Conservation (phyloP, 768 basidiomycete species). For the Russula sp. region DNA sequence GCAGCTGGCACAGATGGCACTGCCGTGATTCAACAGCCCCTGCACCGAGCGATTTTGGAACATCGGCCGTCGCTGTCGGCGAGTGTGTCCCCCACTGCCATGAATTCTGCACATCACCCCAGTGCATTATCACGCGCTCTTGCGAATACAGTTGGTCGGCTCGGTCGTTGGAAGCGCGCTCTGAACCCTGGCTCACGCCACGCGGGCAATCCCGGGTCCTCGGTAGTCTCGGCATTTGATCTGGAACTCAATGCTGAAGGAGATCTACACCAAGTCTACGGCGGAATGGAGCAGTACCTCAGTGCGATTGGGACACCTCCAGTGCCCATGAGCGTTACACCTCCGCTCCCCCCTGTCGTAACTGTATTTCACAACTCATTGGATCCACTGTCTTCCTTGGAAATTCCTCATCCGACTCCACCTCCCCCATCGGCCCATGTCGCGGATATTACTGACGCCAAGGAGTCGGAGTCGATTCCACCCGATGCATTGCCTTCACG, state of each 20-base stretch:
- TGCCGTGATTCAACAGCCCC: conserved; percentile 56
- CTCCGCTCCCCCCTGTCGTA: conserved; percentile 24
- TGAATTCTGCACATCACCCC: conserved; percentile 51
- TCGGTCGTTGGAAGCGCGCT: conserved; percentile 81
- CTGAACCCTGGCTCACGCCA: conserved; percentile 50
- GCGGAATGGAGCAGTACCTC: conserved; percentile 65
- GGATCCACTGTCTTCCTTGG: conserved; percentile 21
- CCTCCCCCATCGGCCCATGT: neutral
- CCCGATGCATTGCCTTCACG: conserved; percentile 2
- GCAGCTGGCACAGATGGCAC: conserved; percentile 21
- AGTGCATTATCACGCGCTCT: conserved; percentile 70
- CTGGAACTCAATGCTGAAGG: conserved; percentile 58
- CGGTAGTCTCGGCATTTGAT: conserved; percentile 67
- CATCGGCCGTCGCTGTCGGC: conserved; percentile 42
- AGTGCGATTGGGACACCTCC: conserved; percentile 47
- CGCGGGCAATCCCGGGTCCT: conserved; percentile 34
- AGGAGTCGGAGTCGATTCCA: neutral
- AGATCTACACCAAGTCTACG: conserved; percentile 58
- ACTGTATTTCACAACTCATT: conserved; percentile 21
- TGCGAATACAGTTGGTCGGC: conserved; percentile 75
- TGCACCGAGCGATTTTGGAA: conserved; percentile 50
- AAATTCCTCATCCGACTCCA: conserved; percentile 3
- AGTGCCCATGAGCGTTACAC: conserved; percentile 1
- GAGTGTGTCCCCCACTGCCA: conserved; percentile 42
- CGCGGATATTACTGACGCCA: neutral